Evolutionary conservation across 352 stramenopile species (phyloP), one percentile per base, ranked within the genome.

Genomic region (Phytophthora rubi): DNA sequence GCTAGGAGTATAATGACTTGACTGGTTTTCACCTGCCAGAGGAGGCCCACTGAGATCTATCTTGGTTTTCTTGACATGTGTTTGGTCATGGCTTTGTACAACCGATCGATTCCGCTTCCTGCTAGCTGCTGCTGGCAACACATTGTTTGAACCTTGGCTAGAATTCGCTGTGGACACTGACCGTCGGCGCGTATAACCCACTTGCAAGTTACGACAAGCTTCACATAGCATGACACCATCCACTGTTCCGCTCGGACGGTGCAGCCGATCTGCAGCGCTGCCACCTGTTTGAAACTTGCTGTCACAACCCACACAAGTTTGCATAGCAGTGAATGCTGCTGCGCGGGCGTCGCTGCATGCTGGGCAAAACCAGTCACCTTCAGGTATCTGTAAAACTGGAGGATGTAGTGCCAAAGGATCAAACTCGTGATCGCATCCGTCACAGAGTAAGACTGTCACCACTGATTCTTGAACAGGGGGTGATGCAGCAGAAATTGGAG

Each of bases 391-490:
- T 0, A 79, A 32, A 2, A 87, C 56, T 13, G 84, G 82, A 15
- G 85, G 83, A 53, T 76, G 64, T 44, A 94, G 73, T 21, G 67
- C 61, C 32, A 64, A 62, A 16, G 86, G 65, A 32, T 92, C 85
- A 47, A 86, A 91, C 35, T 92, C 84, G 44, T 78, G 76, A 51
- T 91, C 85, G 47, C 86, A 95, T 0, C 83, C 81, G 35, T 93
- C 84, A 53, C 88, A 94, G 39, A 93, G 76, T 30, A 94, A 62
- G 21, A 92, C 44, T 2, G 75, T 88, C 30, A 86, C 69, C 21
- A 76, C 54, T 13, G 62, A 33, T 42, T 77, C 39, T 49, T 71
- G 55, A 9, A 26, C 30, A 35, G 65, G 8, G 15, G 48, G 33
- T 18, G 35, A 26, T 33, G 23, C 16, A 60, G 48, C 8, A 13